A percentile compares a stretch with the other conserved stretches of the same genome.
These are phyloP conservation scores for Syzygium malaccense DNA, from an alignment of 441 rosid genomes.

Conservation along the genomic window DNA sequence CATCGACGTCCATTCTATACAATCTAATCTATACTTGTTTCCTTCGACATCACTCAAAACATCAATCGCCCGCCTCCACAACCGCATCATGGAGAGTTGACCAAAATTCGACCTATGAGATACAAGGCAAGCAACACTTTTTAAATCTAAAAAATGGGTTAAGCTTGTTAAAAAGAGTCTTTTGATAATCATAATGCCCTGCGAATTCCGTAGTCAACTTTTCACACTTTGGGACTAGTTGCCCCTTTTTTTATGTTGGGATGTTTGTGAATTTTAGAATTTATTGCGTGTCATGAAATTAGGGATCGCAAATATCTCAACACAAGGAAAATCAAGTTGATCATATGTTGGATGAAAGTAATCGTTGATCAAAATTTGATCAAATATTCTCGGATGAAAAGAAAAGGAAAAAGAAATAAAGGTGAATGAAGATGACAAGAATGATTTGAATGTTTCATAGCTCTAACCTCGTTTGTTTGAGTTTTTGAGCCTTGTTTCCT, in stretches of 20 bases:
- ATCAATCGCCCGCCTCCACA: no score
- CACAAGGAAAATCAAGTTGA: neutral
- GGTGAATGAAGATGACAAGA: neutral
- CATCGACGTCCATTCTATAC: no score
- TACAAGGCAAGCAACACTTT: neutral
- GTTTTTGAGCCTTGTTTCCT: neutral
- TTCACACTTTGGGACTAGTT: neutral
- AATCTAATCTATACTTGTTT: no score
- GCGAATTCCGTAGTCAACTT: neutral
- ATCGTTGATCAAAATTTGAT: neutral
- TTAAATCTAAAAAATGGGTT: neutral
- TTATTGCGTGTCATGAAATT: neutral
- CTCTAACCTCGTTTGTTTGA: neutral
- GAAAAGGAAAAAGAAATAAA: neutral
- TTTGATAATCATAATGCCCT: neutral
- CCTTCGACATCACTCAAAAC: no score
- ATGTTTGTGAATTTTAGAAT: neutral
- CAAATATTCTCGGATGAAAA: neutral
- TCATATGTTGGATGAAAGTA: neutral
- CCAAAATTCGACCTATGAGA: neutral
- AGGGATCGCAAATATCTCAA: neutral
- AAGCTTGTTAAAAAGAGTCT: neutral
- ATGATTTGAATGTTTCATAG: neutral
- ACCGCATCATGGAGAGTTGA: neutral
- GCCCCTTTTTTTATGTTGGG: neutral